A percentile compares a stretch with the other conserved stretches of the same genome.
These are phyloP conservation scores for Friedmanniomyces simplex DNA, from an alignment of 495 filamentous ascomycete species.

Conservation along the genomic window DNA sequence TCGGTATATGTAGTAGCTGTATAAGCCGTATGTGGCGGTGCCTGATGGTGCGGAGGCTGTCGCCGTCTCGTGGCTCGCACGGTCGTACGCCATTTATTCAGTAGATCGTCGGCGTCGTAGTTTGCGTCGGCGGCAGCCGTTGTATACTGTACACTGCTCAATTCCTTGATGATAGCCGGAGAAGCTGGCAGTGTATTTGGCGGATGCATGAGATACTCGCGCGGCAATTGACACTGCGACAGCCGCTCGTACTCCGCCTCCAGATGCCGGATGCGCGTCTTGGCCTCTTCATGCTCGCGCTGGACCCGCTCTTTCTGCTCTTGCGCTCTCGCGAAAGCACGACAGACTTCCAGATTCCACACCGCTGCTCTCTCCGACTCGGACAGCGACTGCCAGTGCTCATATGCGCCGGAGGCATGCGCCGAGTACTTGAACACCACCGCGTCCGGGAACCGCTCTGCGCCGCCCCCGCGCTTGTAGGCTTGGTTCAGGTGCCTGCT, in stretches of 20 bases:
- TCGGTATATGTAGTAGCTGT: background rate
- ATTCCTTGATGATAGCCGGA: constrained; percentile 28
- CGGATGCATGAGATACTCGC: constrained; percentile 57
- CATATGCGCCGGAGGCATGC: constrained; percentile 60
- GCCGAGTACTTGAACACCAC: constrained; percentile 46
- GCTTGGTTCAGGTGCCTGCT: constrained; percentile 49
- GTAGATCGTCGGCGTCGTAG: constrained; percentile 14
- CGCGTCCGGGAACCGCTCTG: constrained; percentile 38
- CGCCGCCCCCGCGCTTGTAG: constrained; percentile 28
- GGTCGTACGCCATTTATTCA: constrained; percentile 9
- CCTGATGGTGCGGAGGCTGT: background rate
- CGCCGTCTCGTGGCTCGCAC: background rate
- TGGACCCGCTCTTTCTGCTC: constrained; percentile 55
- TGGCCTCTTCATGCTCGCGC: constrained; percentile 48
- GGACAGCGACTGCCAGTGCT: constrained; percentile 56
- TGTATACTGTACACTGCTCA: background rate
- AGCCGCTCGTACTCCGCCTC: constrained; percentile 59
- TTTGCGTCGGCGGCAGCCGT: background rate
- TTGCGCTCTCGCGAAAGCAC: constrained; percentile 57
- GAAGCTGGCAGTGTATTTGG: constrained; percentile 53
- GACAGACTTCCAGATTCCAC: constrained; percentile 68
- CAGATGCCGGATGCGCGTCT: constrained; percentile 64
- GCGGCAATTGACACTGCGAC: constrained; percentile 55
- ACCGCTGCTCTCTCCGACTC: constrained; percentile 46
- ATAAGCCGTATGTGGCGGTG: background rate